Evolutionary conservation across 768 basidiomycete genomes (phyloP), one percentile per base, ranked within the genome.

Genomic region (Rhodotorula kratochvilovae): DNA sequence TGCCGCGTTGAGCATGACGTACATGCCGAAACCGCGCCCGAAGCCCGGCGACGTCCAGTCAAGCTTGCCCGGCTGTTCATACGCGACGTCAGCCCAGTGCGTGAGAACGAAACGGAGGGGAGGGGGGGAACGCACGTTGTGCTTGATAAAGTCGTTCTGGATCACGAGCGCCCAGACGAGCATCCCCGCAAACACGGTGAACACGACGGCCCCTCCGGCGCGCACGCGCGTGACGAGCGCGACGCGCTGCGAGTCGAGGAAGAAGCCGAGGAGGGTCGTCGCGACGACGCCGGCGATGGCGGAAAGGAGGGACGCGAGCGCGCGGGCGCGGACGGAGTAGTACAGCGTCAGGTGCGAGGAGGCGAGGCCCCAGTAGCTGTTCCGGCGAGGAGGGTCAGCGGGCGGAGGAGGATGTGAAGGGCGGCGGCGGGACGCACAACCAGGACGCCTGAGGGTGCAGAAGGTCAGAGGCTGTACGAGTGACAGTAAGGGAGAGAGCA

Each of bases 141-240:
- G 2, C 13, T 11, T 5, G 6, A 27, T 25, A 45, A 55, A 68
- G 15, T 46, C 25, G 23, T 68, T 43, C 36, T 68, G 67, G 19
- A 68, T 59, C 25, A 68, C 60, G 35, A 68, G 31, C 5, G 67
- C 67, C 67, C 67, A 68, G 27, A 68, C 45, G 60, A 68, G 60
- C 33, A 57, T 62, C 2, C 43, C 59, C 23, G 27, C 29, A 43
- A 68, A 68, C 31, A 68, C 27, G 19, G 53, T 48, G 33, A 61
- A 46, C 33, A 53, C 43, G 45, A 56, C 11, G 2, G n/a, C 43
- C 5, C 60, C 67, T 17, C 67, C 67, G 15, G 8, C 33, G 25
- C 60, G 60, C 4, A 53, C 67, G 25, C 67, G 60, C 33, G 43
- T 48, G 51, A 50, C 39, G 33, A 68, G 31, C 1, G 67, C 61